Evolutionary conservation across 108 stramenopile genomes (phyloP).

Genomic region (Conticribra guillardii): DNA sequence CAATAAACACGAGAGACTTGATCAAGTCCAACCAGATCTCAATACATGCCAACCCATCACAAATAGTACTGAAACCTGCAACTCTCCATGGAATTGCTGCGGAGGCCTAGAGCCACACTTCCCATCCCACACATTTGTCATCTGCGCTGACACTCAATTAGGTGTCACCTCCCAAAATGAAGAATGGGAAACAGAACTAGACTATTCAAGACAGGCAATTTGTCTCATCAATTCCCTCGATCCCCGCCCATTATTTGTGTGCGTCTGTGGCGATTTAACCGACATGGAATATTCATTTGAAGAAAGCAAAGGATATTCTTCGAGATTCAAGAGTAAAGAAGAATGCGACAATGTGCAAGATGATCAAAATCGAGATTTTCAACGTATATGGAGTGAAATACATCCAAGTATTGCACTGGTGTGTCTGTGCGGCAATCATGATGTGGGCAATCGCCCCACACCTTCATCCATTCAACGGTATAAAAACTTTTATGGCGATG

Average conservation of each 20-base stretch:
- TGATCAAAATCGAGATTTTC: constrained; percentile 60
- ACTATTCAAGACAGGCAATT: constrained; percentile 58
- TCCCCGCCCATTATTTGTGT: constrained; percentile 68
- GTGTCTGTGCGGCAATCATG: constrained; percentile 87
- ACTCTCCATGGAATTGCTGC: not conserved
- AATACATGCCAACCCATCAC: not conserved
- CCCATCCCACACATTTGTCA: constrained; percentile 53
- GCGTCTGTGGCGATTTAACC: constrained; percentile 76
- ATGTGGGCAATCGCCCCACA: constrained; percentile 80
- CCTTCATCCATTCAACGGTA: constrained; percentile 58
- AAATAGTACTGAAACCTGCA: not conserved
- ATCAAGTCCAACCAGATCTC: not conserved
- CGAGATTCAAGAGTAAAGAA: constrained; percentile 38
- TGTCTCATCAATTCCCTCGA: constrained; percentile 57
- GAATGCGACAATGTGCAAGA: constrained; percentile 71
- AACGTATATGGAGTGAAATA: constrained; percentile 53
- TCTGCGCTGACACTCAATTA: constrained; percentile 72
- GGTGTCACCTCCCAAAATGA: constrained; percentile 58
- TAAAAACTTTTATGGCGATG: constrained; percentile 67
- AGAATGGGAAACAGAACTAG: constrained; percentile 70
- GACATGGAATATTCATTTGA: constrained; percentile 65
- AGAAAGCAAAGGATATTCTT: constrained; percentile 46
- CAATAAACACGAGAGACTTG: not conserved
- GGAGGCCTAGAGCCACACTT: constrained; percentile 14
- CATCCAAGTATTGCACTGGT: constrained; percentile 77